phyloP scores from a whole-genome alignment of 805 yeast genomes.

The Lachancea quebecensis region DNA sequence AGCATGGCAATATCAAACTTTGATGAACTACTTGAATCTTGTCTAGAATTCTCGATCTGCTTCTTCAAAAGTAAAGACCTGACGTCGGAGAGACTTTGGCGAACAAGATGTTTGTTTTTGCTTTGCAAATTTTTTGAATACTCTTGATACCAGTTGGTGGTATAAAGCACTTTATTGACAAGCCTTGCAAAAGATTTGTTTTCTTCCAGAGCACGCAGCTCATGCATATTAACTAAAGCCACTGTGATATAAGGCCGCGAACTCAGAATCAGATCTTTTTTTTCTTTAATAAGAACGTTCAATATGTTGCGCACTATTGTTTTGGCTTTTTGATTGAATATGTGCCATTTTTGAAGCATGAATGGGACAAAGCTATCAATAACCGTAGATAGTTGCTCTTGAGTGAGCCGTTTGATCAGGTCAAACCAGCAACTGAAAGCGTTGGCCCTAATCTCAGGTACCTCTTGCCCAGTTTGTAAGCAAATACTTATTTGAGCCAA shows the following conservation, averaged over 20 bases:
- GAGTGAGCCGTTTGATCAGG: conserved; percentile 50
- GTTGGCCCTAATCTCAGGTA: conserved; percentile 48
- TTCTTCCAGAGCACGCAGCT: conserved; percentile 45
- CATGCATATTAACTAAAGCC: conserved; percentile 56
- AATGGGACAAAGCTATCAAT: conserved; percentile 70
- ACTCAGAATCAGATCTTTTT: conserved; percentile 14
- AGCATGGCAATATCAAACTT: conserved; percentile 37
- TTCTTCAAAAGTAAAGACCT: conserved; percentile 44
- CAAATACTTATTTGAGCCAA: conserved; percentile 83
- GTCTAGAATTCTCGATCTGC: conserved; percentile 38
- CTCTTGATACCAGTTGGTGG: conserved; percentile 20
- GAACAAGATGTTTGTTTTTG: conserved; percentile 49
- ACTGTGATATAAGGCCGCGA: conserved; percentile 47
- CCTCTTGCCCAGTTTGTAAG: conserved; percentile 70
- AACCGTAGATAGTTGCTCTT: conserved; percentile 53
- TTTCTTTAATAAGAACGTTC: conserved; percentile 23
- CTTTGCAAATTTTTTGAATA: conserved; percentile 25
- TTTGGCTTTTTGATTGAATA: conserved; percentile 44
- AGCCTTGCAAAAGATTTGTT: conserved; percentile 47
- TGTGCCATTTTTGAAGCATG: conserved; percentile 58
- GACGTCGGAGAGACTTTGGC: conserved; percentile 64
- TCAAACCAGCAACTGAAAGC: conserved; percentile 65
- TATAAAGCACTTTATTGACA: conserved; percentile 22
- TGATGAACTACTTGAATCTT: conserved; percentile 32
- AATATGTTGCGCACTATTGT: conserved; percentile 47